phyloP scores from a whole-genome alignment of 164 flowering plant species.

The Chimonanthus salicifolius region DNA sequence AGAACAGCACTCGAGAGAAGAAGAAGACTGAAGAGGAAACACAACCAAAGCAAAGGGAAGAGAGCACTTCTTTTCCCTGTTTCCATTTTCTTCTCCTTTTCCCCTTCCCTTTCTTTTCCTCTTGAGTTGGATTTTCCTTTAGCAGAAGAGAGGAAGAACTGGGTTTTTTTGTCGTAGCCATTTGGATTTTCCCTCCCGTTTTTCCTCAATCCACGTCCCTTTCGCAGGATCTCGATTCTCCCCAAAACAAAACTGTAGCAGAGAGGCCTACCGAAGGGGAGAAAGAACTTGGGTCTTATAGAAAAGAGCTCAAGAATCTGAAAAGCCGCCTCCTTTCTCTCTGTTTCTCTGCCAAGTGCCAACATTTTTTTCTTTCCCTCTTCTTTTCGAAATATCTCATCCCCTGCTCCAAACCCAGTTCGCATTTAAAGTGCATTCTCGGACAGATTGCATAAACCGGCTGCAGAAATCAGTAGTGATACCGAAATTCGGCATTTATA shows the following conservation, averaged over 20 bases:
- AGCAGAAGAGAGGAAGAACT: neutral
- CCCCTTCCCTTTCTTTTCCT: neutral
- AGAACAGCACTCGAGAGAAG: neutral
- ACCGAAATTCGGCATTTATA: neutral
- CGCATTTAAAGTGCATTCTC: neutral
- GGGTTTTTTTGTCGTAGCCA: conserved; percentile 6
- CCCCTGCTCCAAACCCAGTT: neutral
- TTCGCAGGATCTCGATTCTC: conserved; percentile 5
- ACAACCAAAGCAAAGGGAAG: neutral
- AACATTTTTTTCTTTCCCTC: neutral
- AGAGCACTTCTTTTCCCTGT: neutral
- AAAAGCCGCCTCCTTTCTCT: neutral
- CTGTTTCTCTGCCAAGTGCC: neutral
- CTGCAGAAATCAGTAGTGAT: neutral
- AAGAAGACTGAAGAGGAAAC: neutral
- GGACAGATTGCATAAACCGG: neutral
- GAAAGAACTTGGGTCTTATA: neutral
- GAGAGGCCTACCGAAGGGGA: neutral
- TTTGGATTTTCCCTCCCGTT: neutral
- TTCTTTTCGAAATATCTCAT: neutral
- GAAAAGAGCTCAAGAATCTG: neutral
- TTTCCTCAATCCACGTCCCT: neutral
- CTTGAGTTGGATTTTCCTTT: neutral
- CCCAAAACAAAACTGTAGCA: neutral
- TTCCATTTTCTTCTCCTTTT: neutral